Conservation (phyloP, 1,284 basidiomycete species). For the Amylostereum areolatum region DNA sequence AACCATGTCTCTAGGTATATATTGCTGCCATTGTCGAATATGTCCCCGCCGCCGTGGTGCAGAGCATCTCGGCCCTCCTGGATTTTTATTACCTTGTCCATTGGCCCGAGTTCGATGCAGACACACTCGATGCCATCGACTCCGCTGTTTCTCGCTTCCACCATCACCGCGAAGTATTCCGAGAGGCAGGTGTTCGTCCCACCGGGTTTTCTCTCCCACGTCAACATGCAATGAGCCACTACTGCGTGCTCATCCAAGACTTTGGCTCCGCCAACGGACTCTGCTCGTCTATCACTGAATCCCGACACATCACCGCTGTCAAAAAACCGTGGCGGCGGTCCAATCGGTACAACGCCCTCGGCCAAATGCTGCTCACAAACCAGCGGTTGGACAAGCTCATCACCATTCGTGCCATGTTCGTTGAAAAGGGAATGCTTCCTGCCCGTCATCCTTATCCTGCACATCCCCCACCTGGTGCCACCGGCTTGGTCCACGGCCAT, state of each 20-base stretch:
- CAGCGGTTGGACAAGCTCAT: conserved; percentile 7
- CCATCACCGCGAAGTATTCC: conserved; percentile 11
- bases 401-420: neutral
- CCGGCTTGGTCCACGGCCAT: too few relatives aligned
- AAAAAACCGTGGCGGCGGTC: conserved; percentile 20
- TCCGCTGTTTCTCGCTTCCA: conserved; percentile 9
- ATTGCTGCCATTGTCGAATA: conserved; percentile 13
- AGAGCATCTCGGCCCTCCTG: conserved; percentile 8
- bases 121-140: conserved; percentile 2
- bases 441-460: too few relatives aligned
- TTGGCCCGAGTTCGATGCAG: neutral
- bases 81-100: conserved; percentile 18
- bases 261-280: conserved; percentile 20
- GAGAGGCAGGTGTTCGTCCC: conserved; percentile 6
- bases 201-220: conserved; percentile 16
- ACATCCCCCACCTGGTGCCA: too few relatives aligned
- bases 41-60: conserved; percentile 13
- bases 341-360: conserved; percentile 13
- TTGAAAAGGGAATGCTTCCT: too few relatives aligned
- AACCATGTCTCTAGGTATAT: conserved; percentile 17
- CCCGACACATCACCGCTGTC: conserved; percentile 19
- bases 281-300: conserved; percentile 20
- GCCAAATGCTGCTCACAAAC: conserved; percentile 19
- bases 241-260: conserved; percentile 4
- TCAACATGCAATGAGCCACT: conserved; percentile 17